A percentile compares a stretch with the other conserved stretches of the same genome.
Conservation (phyloP, 2,329 filamentous ascomycete genomes). For the Lasiodiplodia theobromae region DNA sequence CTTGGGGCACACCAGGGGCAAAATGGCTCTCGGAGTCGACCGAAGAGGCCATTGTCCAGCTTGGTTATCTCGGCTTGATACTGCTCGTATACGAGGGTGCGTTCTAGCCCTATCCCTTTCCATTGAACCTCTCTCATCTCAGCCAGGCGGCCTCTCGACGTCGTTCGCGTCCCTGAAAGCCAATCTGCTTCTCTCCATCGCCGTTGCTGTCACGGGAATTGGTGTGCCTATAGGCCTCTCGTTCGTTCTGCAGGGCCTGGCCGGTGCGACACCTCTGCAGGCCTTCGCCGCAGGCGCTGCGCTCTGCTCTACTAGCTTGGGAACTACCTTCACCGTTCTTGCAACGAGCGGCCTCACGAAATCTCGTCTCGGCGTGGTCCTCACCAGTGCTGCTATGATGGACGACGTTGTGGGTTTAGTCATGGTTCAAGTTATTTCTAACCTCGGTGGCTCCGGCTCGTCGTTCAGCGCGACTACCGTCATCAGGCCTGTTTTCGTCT, state of each 20-base stretch:
- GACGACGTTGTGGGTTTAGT: conserved; percentile 81
- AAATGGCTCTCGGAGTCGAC: conserved; percentile 62
- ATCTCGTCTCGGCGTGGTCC: conserved; percentile 66
- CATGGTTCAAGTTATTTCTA: conserved; percentile 78
- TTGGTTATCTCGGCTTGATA: conserved; percentile 78
- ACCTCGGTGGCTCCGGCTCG: conserved; percentile 57
- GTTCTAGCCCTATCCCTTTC: conserved; percentile 24
- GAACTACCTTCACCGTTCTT: conserved; percentile 72
- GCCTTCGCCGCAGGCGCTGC: conserved; percentile 77
- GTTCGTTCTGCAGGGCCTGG: conserved; percentile 63
- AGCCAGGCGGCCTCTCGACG: conserved; percentile 64
- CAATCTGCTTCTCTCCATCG: conserved; percentile 66
- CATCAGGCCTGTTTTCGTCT: conserved; percentile 60
- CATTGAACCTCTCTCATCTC: background rate
- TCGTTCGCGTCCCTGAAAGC: conserved; percentile 62
- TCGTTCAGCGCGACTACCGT: conserved; percentile 52
- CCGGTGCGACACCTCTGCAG: conserved; percentile 63
- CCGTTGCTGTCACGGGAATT: conserved; percentile 72
- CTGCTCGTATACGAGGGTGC: conserved; percentile 74
- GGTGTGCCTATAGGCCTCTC: conserved; percentile 69
- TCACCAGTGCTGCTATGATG: conserved; percentile 78
- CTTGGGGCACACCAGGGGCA: conserved; percentile 72
- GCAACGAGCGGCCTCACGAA: conserved; percentile 65
- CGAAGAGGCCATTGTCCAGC: conserved; percentile 65
- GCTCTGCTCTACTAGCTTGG: conserved; percentile 75